These are phyloP conservation scores for Tanacetum coccineum DNA, from an alignment of 129 eudicot species.

Conservation along the genomic window DNA sequence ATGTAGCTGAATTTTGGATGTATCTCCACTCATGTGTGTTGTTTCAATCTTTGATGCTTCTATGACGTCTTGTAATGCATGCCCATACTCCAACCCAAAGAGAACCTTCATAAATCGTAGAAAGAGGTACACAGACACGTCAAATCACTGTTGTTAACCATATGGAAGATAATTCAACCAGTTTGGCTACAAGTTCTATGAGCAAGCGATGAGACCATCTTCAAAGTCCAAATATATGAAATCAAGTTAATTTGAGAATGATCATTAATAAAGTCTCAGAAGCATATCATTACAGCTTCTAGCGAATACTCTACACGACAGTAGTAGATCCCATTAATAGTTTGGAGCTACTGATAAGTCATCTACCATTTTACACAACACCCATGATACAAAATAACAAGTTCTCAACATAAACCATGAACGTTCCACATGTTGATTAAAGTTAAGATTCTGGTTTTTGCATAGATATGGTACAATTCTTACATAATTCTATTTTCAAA, in stretches of 20 bases:
- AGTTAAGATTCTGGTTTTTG: no score
- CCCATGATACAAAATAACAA: no score
- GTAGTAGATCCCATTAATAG: no score
- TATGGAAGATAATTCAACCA: background rate
- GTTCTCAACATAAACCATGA: no score
- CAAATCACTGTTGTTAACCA: background rate
- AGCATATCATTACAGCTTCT: background rate
- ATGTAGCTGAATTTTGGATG: constrained; percentile 33
- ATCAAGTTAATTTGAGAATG: background rate
- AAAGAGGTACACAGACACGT: background rate
- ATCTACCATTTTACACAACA: no score
- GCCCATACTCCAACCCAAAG: constrained; percentile 78
- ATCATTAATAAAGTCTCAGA: background rate
- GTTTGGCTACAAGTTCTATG: background rate
- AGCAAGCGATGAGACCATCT: background rate
- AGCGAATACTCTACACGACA: background rate
- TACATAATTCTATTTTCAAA: background rate
- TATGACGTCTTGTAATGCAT: constrained; percentile 65
- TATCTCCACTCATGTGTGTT: constrained; percentile 27
- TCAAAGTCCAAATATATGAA: background rate
- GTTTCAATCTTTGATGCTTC: constrained; percentile 32
- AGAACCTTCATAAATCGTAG: constrained; percentile 44
- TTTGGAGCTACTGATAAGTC: no score
- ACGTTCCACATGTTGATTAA: no score
- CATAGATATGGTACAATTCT: background rate